Evolutionary conservation across 805 yeast species (phyloP).

Genomic region (Danielia reshetovae): DNA sequence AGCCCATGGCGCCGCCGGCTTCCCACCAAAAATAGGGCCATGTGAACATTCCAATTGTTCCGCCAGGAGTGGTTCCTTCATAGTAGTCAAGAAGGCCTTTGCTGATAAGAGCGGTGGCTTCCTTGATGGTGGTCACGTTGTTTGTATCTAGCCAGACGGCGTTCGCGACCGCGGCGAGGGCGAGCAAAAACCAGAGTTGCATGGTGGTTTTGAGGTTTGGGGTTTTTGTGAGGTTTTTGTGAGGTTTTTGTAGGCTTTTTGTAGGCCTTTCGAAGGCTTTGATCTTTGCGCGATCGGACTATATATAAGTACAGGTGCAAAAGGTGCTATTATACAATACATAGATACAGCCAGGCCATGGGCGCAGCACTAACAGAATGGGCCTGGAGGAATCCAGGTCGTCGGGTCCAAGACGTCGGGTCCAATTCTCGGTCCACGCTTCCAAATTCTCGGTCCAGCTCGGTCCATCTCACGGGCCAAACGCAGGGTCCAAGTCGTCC

Average conservation of each 20-base stretch:
- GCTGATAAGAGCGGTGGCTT: constrained; percentile 58
- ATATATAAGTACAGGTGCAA: too few relatives aligned
- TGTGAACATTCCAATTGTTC: constrained; percentile 81
- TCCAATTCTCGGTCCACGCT: too few relatives aligned
- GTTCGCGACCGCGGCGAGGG: constrained; percentile 3
- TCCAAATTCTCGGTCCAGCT: too few relatives aligned
- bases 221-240: not conserved
- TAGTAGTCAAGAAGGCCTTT: constrained; percentile 81
- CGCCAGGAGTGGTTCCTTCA: constrained; percentile 63
- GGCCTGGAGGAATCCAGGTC: too few relatives aligned
- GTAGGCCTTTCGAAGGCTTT: too few relatives aligned
- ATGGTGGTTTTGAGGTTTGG: not conserved
- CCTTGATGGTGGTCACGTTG: constrained; percentile 42
- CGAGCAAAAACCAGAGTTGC: constrained; percentile 1
- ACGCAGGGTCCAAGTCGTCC: constrained; percentile 22
- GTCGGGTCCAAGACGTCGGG: too few relatives aligned
- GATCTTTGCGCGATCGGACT: too few relatives aligned
- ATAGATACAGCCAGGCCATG: too few relatives aligned
- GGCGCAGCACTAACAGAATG: too few relatives aligned
- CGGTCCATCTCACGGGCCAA: constrained; percentile 19
- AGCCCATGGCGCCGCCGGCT: constrained; percentile 95
- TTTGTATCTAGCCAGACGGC: constrained; percentile 36
- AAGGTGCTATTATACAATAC: too few relatives aligned
- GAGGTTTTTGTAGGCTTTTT: too few relatives aligned
- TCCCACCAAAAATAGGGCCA: constrained; percentile 98